Evolutionary conservation across 495 filamentous ascomycete genomes (phyloP).

Genomic region (Penicillium samsonianum): DNA sequence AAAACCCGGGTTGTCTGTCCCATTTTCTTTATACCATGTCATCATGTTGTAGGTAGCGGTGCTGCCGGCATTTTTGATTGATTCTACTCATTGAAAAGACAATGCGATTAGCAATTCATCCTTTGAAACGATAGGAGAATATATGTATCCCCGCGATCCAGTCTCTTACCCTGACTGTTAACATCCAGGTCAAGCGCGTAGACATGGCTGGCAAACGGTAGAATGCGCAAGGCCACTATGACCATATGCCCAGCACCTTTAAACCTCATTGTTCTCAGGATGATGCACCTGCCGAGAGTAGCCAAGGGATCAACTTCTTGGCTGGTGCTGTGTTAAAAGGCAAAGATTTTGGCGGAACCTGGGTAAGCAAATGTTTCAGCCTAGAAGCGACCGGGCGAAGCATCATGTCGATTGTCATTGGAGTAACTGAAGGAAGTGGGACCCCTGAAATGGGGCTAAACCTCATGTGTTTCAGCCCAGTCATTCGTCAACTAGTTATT

Average conservation of each 20-base stretch:
- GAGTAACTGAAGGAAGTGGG: constrained; percentile 4
- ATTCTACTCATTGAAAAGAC: constrained; percentile 27
- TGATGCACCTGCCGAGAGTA: constrained; percentile 4
- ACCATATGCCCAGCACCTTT: constrained; percentile 5
- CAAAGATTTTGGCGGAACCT: neutral
- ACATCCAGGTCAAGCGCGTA: constrained; percentile 10
- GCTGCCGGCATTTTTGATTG: constrained; percentile 56
- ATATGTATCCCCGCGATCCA: neutral
- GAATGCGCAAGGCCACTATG: constrained; percentile 10
- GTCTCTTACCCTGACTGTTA: constrained; percentile 8
- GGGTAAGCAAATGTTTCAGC: neutral
- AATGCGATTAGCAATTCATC: neutral
- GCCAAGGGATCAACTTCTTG: neutral
- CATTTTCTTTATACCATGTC: constrained; percentile 59
- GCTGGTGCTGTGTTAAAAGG: neutral
- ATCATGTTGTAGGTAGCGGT: constrained; percentile 60
- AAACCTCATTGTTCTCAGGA: constrained; percentile 1
- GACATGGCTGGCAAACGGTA: constrained; percentile 2
- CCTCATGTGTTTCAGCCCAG: neutral
- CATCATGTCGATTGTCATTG: constrained; percentile 7
- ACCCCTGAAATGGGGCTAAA: neutral
- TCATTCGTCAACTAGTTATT: neutral
- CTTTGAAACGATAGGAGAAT: neutral
- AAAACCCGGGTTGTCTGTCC: constrained; percentile 50
- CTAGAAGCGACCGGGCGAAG: neutral